Base-by-base conservation (phyloP, 2,329 filamentous ascomycete genomes). In the Sclerotiophoma versabilis region DNA sequence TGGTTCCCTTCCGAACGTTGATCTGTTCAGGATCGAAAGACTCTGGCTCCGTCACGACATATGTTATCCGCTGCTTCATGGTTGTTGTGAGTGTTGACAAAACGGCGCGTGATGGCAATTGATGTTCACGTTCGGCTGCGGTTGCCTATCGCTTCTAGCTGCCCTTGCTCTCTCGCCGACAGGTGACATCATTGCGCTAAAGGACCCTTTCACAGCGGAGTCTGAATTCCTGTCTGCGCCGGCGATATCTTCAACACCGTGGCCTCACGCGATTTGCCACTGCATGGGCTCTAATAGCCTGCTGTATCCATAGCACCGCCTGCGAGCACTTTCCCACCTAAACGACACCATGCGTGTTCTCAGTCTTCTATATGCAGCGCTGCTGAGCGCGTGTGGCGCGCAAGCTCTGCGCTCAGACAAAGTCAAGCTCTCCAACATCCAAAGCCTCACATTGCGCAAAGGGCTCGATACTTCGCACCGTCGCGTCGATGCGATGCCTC, bases 61-160 rank as follows among this genome's bases (percentile, higher is more conserved):
- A 95, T 0, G 93, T 96, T 65, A 92, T 86, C 76, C 91, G 82
- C 76, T 92, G 86, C 65, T 88, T 87, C 90, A 93, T 74, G 46
- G 47, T 60, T 62, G 56, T 37, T 53, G 59, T 36, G 36, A 36
- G 29, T 49, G 59, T 52, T 34, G 44, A 42, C 37, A 44, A 42
- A 44, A 42, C 46, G 36, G 53, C 45, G 55, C 49, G 50, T 55
- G 55, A 59, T 49, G 46, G 30, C 7, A 8, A n/a, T 47, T 39
- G 23, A 50, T 36, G 49, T 39, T 47, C 37, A 42, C 36, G 32
- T 17, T 29, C 49, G 49, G 42, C 42, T 50, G 29, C 22, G 25
- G 15, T n/a, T 47, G 47, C 47, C 34, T 20, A 14, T 51, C 52
- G 54, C 15, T 29, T 49, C 7, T 9, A 23, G 2, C 15, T 34